Conservation (phyloP, 148 eudicot genomes). For the Chenopodium formosanum region DNA sequence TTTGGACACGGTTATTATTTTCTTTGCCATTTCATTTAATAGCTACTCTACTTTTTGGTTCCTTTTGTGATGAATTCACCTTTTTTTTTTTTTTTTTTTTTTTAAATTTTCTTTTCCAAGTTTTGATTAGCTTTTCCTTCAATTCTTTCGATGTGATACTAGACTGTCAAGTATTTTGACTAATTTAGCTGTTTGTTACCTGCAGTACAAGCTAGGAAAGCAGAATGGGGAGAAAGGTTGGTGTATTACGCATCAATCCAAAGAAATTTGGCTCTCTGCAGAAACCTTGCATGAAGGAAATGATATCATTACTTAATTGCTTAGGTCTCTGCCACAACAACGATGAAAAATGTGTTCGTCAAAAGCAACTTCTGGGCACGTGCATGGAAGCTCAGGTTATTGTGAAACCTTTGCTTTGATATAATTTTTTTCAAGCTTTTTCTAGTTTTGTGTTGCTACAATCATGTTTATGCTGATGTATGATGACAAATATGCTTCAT, state of each 20-base stretch:
- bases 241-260: slow-evolving; percentile 55
- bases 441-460: neutral
- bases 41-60: neutral
- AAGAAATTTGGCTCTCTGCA: slow-evolving; percentile 66
- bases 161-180: neutral
- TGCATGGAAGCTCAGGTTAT: slow-evolving; percentile 94
- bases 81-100: neutral
- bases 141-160: neutral
- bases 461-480: neutral
- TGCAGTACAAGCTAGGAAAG: slow-evolving; percentile 21
- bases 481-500: neutral
- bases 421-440: neutral
- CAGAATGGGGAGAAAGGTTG: slow-evolving; percentile 73
- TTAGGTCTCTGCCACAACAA: slow-evolving; percentile 63
- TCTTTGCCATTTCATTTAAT: neutral
- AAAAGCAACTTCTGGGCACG: slow-evolving; percentile 58
- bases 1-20: neutral
- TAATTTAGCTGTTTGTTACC: neutral
- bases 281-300: slow-evolving; percentile 91
- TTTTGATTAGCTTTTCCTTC: neutral
- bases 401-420: neutral
- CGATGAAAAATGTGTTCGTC: slow-evolving; percentile 73
- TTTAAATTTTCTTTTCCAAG: neutral
- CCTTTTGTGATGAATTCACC: neutral
- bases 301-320: slow-evolving; percentile 73